Evolutionary conservation across 2,329 filamentous ascomycete genomes (phyloP), one percentile per base, ranked within the genome.

Genomic region (Fusarium paranaense): DNA sequence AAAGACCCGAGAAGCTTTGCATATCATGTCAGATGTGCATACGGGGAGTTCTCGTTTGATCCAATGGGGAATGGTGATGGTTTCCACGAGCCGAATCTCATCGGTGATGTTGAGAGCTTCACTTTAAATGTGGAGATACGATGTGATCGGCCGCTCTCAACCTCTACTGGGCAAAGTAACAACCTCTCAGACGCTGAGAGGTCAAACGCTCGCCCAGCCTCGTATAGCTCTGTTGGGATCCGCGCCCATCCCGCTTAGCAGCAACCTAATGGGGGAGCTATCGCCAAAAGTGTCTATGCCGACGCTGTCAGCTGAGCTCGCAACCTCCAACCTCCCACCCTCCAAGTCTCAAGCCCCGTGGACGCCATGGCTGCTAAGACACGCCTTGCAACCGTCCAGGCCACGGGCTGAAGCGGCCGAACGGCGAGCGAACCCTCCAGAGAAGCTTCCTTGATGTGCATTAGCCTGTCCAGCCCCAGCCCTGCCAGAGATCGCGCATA

Each of bases 21-120:
- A n/a, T 52, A 27, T 62, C 42, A 63, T 66, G 69, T 54, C 66
- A 75, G 69, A 75, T 40, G 35, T 70, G 69, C 72, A 73, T 74
- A n/a, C 47, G 47, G 33, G 20, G 38, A 16, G 40, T 65, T 13
- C 18, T 25, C 45, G 22, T 38, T 37, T 27, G 68, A 52, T 3
- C 68, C 42, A 42, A 42, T 61, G 52, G 30, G 56, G 30, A 60
- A 30, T 30, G 22, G 64, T 63, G 72, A 68, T 74, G 72, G 45
- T 50, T 67, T 32, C 20, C 66, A 70, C n/a, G 56, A 42, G n/a
- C 32, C 50, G 25, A 61, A 65, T 62, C 52, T 35, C 30, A 25
- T 9, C 13, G 22, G n/a, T 52, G 32, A 20, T 47, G n/a, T 42
- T 40, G 22, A 47, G 42, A 42, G 45, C 45, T 50, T 18, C 45